Percentiles rank a stretch among this genome's conserved stretches.
Evolutionary conservation across 1,284 basidiomycete genomes (phyloP).

Genomic region (Trichosporon coremiiforme): DNA sequence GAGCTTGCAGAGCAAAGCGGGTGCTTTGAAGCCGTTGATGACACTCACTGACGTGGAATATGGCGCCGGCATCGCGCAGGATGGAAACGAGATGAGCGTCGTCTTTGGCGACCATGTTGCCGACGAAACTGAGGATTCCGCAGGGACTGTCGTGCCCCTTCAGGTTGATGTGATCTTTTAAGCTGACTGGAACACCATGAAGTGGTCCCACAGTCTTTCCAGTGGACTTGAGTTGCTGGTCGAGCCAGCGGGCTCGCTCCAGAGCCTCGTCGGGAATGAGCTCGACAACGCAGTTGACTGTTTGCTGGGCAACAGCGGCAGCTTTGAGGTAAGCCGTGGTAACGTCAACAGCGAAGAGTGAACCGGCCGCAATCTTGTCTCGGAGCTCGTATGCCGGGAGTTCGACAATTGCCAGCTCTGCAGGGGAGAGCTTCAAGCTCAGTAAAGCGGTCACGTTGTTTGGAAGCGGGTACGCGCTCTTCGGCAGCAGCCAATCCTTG

Average conservation of each 20-base stretch:
- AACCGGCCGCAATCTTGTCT: slow-evolving; percentile 39
- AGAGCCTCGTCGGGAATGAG: slow-evolving; percentile 67
- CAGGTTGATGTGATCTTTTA: slow-evolving; percentile 60
- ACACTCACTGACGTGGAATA: slow-evolving; percentile 31
- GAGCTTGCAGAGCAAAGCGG: too few species aligned
- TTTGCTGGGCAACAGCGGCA: slow-evolving; percentile 37
- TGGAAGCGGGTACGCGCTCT: slow-evolving; percentile 3
- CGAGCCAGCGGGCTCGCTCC: slow-evolving; percentile 64
- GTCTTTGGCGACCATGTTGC: slow-evolving; percentile 28
- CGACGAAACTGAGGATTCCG: slow-evolving; percentile 33
- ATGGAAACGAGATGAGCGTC: slow-evolving; percentile 30
- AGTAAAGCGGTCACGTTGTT: slow-evolving; percentile 20
- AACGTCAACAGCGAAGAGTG: slow-evolving; percentile 40
- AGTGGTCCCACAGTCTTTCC: slow-evolving; percentile 63
- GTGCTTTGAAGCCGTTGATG: too few species aligned
- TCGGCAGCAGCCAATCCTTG: slow-evolving; percentile 24
- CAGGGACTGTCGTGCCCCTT: slow-evolving; percentile 47
- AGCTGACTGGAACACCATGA: slow-evolving; percentile 65
- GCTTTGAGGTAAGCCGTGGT: slow-evolving; percentile 41
- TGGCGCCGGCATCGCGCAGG: slow-evolving; percentile 39
- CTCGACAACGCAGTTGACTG: slow-evolving; percentile 70
- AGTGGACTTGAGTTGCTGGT: slow-evolving; percentile 60
- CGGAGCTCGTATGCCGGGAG: slow-evolving; percentile 59
- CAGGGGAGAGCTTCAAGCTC: slow-evolving; percentile 26
- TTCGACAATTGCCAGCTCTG: slow-evolving; percentile 38